A percentile compares a stretch with the other conserved stretches of the same genome.
Evolutionary conservation across 192 early-diverging fungal species (phyloP).

Genomic region (Backusella tarrabulga): DNA sequence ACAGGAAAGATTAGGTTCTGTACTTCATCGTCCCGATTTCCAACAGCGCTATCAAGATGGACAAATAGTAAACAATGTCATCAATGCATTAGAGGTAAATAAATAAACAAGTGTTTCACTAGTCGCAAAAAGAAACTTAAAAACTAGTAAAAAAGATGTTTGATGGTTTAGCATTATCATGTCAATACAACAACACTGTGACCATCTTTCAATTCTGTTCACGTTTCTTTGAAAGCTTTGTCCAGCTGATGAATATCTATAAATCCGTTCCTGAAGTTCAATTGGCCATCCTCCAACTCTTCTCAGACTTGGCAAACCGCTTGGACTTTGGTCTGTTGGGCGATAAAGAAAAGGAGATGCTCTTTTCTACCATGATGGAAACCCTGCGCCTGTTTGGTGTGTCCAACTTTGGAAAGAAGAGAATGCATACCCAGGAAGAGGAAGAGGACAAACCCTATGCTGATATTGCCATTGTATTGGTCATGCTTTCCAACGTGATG

Average conservation of each 20-base stretch:
- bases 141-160: conserved; percentile 47
- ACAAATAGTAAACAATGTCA: conserved; percentile 54
- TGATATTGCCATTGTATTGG: conserved; percentile 61
- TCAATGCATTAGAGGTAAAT: conserved; percentile 66
- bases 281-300: conserved; percentile 59
- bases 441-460: conserved; percentile 67
- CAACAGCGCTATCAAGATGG: conserved; percentile 49
- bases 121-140: neutral
- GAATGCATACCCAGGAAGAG: conserved; percentile 39
- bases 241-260: conserved; percentile 67
- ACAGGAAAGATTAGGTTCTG: conserved; percentile 50
- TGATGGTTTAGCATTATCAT: conserved; percentile 70
- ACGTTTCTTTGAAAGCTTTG: conserved; percentile 60
- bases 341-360: conserved; percentile 43
- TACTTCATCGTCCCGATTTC: conserved; percentile 63
- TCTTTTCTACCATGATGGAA: conserved; percentile 46
- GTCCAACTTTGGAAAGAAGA: conserved; percentile 48
- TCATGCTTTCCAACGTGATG: conserved; percentile 58
- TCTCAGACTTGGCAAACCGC: conserved; percentile 51
- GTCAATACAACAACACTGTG: conserved; percentile 58
- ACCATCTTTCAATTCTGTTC: conserved; percentile 56
- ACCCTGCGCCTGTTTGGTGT: conserved; percentile 57
- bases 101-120: neutral
- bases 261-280: conserved; percentile 62
- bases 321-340: conserved; percentile 42